Evolutionary conservation across 495 filamentous ascomycete genomes (phyloP).

Genomic region (Penicillium mononematosum): DNA sequence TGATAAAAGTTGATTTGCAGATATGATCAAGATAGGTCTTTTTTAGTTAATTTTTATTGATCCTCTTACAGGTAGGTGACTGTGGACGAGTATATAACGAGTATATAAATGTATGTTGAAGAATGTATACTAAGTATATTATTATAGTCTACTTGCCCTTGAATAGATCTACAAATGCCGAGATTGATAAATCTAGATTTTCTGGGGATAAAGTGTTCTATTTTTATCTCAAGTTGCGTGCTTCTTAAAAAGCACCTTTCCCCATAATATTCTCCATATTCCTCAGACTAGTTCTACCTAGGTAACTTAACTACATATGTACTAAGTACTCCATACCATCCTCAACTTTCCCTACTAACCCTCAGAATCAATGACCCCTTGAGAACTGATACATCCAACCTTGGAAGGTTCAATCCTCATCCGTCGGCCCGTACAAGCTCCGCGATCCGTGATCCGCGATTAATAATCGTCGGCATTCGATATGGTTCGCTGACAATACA

Average conservation of each 20-base stretch:
- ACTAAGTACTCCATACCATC: too few species aligned
- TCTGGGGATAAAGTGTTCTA: not conserved
- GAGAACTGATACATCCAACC: not conserved
- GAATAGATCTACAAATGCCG: not conserved
- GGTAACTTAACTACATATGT: too few species aligned
- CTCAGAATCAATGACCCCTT: not conserved
- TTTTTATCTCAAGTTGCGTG: not conserved
- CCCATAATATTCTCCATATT: not conserved
- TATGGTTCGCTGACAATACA: conserved; percentile 15
- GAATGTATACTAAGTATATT: not conserved
- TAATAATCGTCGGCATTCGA: conserved; percentile 24
- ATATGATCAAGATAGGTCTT: not conserved
- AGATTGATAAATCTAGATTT: not conserved
- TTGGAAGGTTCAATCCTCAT: not conserved
- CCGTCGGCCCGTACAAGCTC: conserved; percentile 3
- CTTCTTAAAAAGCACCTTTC: not conserved
- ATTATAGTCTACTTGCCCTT: not conserved
- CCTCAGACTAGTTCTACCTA: not conserved
- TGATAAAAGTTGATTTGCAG: not conserved
- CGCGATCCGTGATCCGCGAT: conserved; percentile 16
- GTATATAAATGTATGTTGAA: not conserved
- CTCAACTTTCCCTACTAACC: not conserved
- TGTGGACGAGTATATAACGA: not conserved
- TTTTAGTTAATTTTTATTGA: not conserved
- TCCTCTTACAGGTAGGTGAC: not conserved